Conservation (phyloP, 2,329 filamentous ascomycete species). For the Xylariaceae sp. region DNA sequence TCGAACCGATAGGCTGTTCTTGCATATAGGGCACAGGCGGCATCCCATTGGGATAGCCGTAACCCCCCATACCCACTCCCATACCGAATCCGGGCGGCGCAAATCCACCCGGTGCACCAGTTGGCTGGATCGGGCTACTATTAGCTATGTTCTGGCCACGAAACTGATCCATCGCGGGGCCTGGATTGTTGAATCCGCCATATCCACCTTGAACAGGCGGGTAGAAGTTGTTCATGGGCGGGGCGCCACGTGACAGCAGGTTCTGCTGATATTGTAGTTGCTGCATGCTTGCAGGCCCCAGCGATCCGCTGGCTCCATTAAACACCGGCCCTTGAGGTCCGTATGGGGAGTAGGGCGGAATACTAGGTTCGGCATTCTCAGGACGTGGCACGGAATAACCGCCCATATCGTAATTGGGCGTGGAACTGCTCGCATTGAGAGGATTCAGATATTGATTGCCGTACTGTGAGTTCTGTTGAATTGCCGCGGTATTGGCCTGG, state of each 20-base stretch:
- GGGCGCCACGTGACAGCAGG: constrained; percentile 51
- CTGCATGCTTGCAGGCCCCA: constrained; percentile 48
- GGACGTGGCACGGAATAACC: constrained; percentile 49
- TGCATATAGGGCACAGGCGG: constrained; percentile 51
- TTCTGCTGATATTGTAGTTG: constrained; percentile 57
- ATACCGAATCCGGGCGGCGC: constrained; percentile 34
- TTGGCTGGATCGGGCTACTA: constrained; percentile 48
- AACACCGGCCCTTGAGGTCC: constrained; percentile 51
- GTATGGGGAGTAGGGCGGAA: constrained; percentile 49
- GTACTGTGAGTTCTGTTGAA: constrained; percentile 38
- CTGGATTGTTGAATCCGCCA: constrained; percentile 47
- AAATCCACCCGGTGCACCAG: constrained; percentile 34
- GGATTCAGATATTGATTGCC: constrained; percentile 52
- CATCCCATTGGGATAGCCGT: constrained; percentile 43
- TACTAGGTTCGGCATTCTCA: constrained; percentile 49
- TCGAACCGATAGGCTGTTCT: constrained; percentile 52
- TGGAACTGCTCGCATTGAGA: constrained; percentile 40
- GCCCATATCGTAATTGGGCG: constrained; percentile 47
- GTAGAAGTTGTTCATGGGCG: constrained; percentile 55
- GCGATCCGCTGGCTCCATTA: constrained; percentile 42
- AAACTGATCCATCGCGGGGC: constrained; percentile 52
- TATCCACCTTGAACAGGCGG: constrained; percentile 53
- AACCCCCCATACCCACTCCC: constrained; percentile 33
- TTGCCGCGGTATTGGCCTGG: constrained; percentile 32
- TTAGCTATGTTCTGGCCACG: constrained; percentile 49